Conservation (phyloP, 2,329 filamentous ascomycete genomes). For the Aspergillus sp. region DNA sequence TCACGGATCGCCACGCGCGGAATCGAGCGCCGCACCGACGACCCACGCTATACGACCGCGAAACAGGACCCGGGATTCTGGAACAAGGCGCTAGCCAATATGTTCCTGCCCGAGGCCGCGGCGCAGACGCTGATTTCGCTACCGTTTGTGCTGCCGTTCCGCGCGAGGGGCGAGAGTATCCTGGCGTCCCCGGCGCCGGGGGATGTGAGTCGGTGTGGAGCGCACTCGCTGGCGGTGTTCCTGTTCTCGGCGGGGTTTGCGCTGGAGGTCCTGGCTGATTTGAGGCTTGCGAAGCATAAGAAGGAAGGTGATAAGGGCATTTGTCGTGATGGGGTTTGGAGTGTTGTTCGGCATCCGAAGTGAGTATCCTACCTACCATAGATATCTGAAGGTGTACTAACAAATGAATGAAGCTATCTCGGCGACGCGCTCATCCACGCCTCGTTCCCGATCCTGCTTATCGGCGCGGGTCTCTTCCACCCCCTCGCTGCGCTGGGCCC, state of each 20-base stretch:
- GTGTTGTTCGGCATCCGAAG: constrained; percentile 63
- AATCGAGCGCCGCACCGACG: constrained; percentile 53
- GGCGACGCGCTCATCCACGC: constrained; percentile 60
- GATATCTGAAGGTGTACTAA: background rate
- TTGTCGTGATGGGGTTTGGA: constrained; percentile 60
- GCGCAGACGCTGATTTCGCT: constrained; percentile 58
- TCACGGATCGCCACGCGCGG: constrained; percentile 54
- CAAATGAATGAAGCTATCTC: constrained; percentile 50
- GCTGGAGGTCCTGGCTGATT: constrained; percentile 58
- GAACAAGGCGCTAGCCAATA: constrained; percentile 55
- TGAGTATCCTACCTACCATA: constrained; percentile 36
- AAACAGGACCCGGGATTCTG: constrained; percentile 59
- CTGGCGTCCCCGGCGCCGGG: constrained; percentile 33
- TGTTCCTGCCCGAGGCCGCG: constrained; percentile 60
- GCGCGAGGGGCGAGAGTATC: constrained; percentile 29
- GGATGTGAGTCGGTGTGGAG: no score
- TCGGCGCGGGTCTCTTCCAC: constrained; percentile 53
- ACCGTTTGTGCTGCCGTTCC: constrained; percentile 58
- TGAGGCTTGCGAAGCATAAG: constrained; percentile 55
- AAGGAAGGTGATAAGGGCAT: constrained; percentile 41
- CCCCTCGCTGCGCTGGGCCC: constrained; percentile 57
- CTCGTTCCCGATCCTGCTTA: constrained; percentile 59
- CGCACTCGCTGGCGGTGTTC: constrained; percentile 47
- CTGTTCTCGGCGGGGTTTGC: constrained; percentile 58
- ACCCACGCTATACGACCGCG: constrained; percentile 53